Percentiles rank a stretch among this genome's conserved stretches.
Conservation (phyloP, 2,329 filamentous ascomycete genomes). For the Aureobasidium lini region DNA sequence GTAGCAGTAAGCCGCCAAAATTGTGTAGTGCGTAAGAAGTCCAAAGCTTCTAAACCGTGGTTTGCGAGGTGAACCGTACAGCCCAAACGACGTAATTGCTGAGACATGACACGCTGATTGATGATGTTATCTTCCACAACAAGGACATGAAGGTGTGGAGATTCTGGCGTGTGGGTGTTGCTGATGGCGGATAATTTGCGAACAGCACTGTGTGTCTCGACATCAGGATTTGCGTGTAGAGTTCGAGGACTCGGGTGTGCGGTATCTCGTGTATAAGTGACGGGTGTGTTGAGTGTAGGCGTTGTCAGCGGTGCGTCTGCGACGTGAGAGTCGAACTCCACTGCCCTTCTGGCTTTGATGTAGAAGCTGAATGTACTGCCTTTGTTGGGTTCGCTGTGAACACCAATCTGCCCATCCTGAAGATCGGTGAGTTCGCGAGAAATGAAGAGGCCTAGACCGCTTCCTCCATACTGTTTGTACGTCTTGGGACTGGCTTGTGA, state of each 20-base stretch:
- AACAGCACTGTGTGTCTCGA: neutral
- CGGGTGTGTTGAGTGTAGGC: neutral
- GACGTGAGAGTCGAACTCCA: neutral
- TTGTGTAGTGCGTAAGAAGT: slow-evolving; percentile 19
- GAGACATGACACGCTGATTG: slow-evolving; percentile 22
- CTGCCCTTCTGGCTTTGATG: slow-evolving; percentile 47
- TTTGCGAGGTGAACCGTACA: slow-evolving; percentile 22
- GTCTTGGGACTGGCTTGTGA: slow-evolving; percentile 60
- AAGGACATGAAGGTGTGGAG: slow-evolving; percentile 15
- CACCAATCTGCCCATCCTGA: slow-evolving; percentile 60
- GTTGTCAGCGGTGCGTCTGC: neutral
- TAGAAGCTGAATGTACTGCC: slow-evolving; percentile 62
- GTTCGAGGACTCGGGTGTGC: neutral
- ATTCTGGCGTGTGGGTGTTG: neutral
- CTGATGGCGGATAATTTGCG: neutral
- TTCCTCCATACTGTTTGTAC: slow-evolving; percentile 61
- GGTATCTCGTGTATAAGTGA: neutral
- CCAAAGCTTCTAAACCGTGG: slow-evolving; percentile 24
- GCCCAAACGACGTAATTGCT: slow-evolving; percentile 22
- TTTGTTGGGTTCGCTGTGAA: slow-evolving; percentile 49
- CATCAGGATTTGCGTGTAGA: neutral
- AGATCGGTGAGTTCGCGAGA: slow-evolving; percentile 59
- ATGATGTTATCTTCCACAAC: slow-evolving; percentile 26
- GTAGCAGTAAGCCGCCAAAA: slow-evolving; percentile 9
- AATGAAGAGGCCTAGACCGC: slow-evolving; percentile 61